Conservation (phyloP, 192 early-diverging fungal species). For the Helicostylum pulchrum region DNA sequence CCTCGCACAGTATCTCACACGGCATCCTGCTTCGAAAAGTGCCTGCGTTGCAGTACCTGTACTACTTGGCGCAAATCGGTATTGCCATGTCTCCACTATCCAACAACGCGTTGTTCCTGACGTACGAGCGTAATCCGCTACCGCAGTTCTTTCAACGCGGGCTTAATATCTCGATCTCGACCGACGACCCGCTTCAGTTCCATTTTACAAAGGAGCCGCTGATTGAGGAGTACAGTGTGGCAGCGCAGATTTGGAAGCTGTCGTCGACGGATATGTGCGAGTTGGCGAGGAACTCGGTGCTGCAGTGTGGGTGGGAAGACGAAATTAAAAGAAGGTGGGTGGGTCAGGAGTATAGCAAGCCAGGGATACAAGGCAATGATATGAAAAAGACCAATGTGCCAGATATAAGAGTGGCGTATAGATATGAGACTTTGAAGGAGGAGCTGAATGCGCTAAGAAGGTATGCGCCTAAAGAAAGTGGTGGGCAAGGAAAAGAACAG, state of each 20-base stretch:
- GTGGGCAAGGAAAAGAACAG: neutral
- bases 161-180: constrained; percentile 86
- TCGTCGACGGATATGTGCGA: constrained; percentile 92
- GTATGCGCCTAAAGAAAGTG: constrained; percentile 22
- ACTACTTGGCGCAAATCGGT: constrained; percentile 92
- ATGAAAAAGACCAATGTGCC: constrained; percentile 94
- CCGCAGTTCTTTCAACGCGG: constrained; percentile 89
- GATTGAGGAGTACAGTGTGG: constrained; percentile 96
- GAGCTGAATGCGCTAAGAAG: constrained; percentile 57
- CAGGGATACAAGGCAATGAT: constrained; percentile 77
- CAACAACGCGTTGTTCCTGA: constrained; percentile 94
- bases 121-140: constrained; percentile 91
- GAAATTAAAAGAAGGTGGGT: constrained; percentile 88
- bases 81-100: constrained; percentile 97
- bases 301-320: constrained; percentile 89
- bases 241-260: constrained; percentile 94
- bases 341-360: constrained; percentile 68
- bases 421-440: constrained; percentile 82
- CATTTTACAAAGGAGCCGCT: constrained; percentile 95
- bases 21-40: constrained; percentile 93
- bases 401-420: constrained; percentile 73
- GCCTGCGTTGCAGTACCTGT: constrained; percentile 91
- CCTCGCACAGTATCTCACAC: constrained; percentile 84
- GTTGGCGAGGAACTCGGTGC: constrained; percentile 83
- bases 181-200: constrained; percentile 95